Evolutionary conservation across 2,329 filamentous ascomycete genomes (phyloP).

Genomic region (Botrytis fragariae): DNA sequence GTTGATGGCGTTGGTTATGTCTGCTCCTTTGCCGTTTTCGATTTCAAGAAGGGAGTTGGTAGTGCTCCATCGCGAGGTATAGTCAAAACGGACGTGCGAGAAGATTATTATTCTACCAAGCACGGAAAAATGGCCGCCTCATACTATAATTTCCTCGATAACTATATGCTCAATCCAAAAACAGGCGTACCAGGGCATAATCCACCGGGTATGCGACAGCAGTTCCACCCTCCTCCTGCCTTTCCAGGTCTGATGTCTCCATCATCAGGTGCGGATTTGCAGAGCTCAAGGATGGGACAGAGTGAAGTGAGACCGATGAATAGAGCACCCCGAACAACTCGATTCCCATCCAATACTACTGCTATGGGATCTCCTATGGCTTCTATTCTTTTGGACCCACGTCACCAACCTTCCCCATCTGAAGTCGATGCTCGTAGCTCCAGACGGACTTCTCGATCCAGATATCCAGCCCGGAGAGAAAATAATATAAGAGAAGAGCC

Average conservation of each 20-base stretch:
- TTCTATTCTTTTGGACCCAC: slow-evolving; percentile 71
- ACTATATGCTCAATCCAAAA: slow-evolving; percentile 76
- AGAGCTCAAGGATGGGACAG: slow-evolving; percentile 49
- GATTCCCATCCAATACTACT: slow-evolving; percentile 42
- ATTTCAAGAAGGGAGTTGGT: slow-evolving; percentile 81
- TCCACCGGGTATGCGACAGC: slow-evolving; percentile 52
- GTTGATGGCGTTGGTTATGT: slow-evolving; percentile 95
- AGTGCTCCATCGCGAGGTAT: slow-evolving; percentile 44
- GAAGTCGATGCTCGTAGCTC: slow-evolving; percentile 46
- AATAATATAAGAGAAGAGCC: slow-evolving; percentile 56
- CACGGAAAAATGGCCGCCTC: slow-evolving; percentile 99
- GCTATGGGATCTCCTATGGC: slow-evolving; percentile 55
- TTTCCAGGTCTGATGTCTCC: slow-evolving; percentile 71
- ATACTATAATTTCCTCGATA: slow-evolving; percentile 91
- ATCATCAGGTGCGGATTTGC: slow-evolving; percentile 55
- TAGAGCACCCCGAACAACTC: slow-evolving; percentile 44
- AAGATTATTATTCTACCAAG: slow-evolving; percentile 92
- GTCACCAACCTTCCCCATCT: slow-evolving; percentile 64
- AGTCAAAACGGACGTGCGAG: slow-evolving; percentile 59
- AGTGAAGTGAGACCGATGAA: slow-evolving; percentile 46
- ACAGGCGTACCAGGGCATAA: slow-evolving; percentile 62
- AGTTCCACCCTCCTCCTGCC: slow-evolving; percentile 72
- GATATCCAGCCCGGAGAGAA: slow-evolving; percentile 44
- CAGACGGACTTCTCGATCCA: slow-evolving; percentile 47
- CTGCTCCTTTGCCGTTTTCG: slow-evolving; percentile 95